phyloP scores from a whole-genome alignment of 257 asterid species.

The Solanum chilense region DNA sequence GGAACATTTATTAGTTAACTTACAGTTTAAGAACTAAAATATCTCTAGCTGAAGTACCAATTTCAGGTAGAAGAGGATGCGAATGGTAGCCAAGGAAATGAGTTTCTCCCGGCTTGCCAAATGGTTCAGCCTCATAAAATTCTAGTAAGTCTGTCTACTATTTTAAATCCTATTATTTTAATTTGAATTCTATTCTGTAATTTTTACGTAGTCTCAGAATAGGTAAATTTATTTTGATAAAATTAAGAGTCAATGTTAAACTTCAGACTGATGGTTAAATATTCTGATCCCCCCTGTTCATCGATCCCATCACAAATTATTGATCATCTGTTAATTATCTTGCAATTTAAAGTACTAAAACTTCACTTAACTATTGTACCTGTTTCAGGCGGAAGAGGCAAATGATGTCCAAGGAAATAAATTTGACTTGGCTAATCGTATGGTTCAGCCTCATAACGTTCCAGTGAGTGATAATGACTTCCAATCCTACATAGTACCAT shows the following conservation, averaged over 20 bases:
- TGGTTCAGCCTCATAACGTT: neutral
- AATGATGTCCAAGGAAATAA: neutral
- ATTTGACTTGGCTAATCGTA: neutral
- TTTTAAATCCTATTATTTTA: too few relatives aligned
- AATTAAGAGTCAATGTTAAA: neutral
- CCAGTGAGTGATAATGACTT: conserved; percentile 3
- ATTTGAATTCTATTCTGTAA: neutral
- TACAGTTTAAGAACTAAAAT: neutral
- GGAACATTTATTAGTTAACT: neutral
- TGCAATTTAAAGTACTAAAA: neutral
- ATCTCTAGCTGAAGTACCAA: neutral
- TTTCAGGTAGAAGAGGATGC: neutral
- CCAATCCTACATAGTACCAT: neutral
- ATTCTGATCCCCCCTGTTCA: neutral
- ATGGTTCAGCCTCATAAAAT: neutral
- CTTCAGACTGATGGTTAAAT: neutral
- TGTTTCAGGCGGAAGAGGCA: neutral
- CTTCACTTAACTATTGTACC: neutral
- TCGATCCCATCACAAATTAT: neutral
- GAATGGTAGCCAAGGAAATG: neutral
- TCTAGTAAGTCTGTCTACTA: conserved; percentile 5
- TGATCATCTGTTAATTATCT: neutral
- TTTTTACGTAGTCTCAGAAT: neutral
- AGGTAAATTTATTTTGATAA: neutral
- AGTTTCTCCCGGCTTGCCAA: neutral